phyloP scores from a whole-genome alignment of 495 filamentous ascomycete genomes.

The Penicillium flavigenum region DNA sequence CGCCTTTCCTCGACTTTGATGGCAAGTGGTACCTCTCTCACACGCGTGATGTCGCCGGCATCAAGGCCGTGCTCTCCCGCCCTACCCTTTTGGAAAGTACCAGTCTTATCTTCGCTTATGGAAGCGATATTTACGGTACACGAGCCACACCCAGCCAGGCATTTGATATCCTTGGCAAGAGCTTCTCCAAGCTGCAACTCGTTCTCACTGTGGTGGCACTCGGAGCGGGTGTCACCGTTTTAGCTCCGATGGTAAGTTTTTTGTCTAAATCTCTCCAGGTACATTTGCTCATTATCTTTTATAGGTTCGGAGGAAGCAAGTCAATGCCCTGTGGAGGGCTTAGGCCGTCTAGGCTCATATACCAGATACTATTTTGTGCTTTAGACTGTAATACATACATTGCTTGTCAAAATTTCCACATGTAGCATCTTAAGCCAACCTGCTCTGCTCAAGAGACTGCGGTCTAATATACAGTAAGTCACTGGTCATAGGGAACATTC shows the following conservation, averaged over 20 bases:
- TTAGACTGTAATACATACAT: slow-evolving; percentile 12
- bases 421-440: not conserved
- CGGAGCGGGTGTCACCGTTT: slow-evolving; percentile 64
- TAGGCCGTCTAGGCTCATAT: slow-evolving; percentile 6
- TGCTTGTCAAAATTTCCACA: not conserved
- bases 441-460: not conserved
- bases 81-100: slow-evolving; percentile 91
- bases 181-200: slow-evolving; percentile 86
- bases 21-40: slow-evolving; percentile 81
- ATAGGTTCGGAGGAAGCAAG: slow-evolving; percentile 44
- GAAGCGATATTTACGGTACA: slow-evolving; percentile 82
- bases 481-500: not conserved
- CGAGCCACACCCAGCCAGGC: slow-evolving; percentile 77
- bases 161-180: slow-evolving; percentile 91
- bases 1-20: slow-evolving; percentile 77
- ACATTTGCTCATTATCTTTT: slow-evolving; percentile 17
- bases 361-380: not conserved
- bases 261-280: not conserved
- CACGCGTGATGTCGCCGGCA: slow-evolving; percentile 73
- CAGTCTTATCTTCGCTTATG: slow-evolving; percentile 85
- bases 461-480: not conserved
- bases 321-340: slow-evolving; percentile 44
- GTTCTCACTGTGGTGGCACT: slow-evolving; percentile 79
- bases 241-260: slow-evolving; percentile 79
- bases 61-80: slow-evolving; percentile 66